A percentile compares a stretch with the other conserved stretches of the same genome.
Evolutionary conservation across 768 basidiomycete species (phyloP).

Genomic region (Suillus subaureus): DNA sequence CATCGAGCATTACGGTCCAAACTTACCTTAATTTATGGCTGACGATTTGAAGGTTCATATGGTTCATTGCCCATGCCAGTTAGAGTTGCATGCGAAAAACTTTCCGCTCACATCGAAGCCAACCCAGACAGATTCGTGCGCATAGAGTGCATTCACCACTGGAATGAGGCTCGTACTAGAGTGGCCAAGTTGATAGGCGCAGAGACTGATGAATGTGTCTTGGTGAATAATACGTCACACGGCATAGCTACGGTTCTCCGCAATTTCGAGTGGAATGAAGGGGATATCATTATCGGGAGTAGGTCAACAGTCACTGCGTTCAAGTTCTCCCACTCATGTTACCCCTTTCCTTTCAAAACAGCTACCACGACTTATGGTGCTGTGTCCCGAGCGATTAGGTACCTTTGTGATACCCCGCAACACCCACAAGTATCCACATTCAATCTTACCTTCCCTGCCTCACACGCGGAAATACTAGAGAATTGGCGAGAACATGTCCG

Average conservation of each 20-base stretch:
- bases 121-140: constrained; percentile 63
- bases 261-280: constrained; percentile 68
- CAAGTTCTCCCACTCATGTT: not conserved
- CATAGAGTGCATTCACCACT: constrained; percentile 35
- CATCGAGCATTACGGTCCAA: not conserved
- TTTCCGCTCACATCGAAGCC: constrained; percentile 47
- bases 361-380: constrained; percentile 62
- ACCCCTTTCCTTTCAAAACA: constrained; percentile 22
- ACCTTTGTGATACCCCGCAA: constrained; percentile 56
- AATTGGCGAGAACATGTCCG: constrained; percentile 44
- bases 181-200: constrained; percentile 55
- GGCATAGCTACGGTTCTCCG: constrained; percentile 63
- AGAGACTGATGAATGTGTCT: constrained; percentile 58
- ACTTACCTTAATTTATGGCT: not conserved
- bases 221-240: constrained; percentile 36
- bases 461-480: constrained; percentile 55
- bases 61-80: constrained; percentile 61
- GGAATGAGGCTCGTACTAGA: constrained; percentile 44
- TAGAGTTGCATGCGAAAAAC: constrained; percentile 41
- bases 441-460: constrained; percentile 54
- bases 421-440: constrained; percentile 55
- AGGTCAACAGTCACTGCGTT: constrained; percentile 24
- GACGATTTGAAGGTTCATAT: constrained; percentile 50
- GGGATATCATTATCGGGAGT: constrained; percentile 70
- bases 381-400: constrained; percentile 52